Percentiles rank a stretch among this genome's conserved stretches.
Evolutionary conservation across 208 protist genomes (phyloP).

Genomic region (Leishmania turanica): DNA sequence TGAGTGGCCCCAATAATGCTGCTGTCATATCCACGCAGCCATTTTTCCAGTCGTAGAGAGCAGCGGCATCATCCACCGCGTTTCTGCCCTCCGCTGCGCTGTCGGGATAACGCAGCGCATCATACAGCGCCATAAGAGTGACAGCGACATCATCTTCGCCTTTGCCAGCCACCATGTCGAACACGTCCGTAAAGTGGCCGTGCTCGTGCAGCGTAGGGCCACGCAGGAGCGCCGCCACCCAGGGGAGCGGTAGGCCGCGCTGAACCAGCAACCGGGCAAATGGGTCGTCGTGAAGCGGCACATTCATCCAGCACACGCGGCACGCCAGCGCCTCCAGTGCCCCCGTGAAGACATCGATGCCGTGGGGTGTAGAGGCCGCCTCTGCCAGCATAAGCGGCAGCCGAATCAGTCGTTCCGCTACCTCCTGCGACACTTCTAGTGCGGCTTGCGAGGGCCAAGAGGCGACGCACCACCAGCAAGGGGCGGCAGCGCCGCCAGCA

Average conservation of each 20-base stretch:
- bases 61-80: neutral
- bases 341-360: slow-evolving; percentile 50
- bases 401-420: neutral
- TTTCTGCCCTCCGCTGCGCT: slow-evolving; percentile 6
- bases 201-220: slow-evolving; percentile 38
- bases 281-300: slow-evolving; percentile 51
- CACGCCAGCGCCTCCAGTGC: slow-evolving; percentile 78
- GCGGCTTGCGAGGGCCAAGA: slow-evolving; percentile 3
- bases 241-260: slow-evolving; percentile 33
- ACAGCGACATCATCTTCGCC: slow-evolving; percentile 35
- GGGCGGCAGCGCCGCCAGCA: neutral
- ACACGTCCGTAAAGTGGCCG: slow-evolving; percentile 36
- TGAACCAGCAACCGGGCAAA: slow-evolving; percentile 55
- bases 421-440: neutral
- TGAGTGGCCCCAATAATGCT: neutral
- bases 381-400: neutral
- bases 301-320: slow-evolving; percentile 70
- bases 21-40: neutral
- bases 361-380: slow-evolving; percentile 29
- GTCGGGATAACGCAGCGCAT: slow-evolving; percentile 16
- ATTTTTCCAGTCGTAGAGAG: slow-evolving; percentile 25
- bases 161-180: slow-evolving; percentile 47
- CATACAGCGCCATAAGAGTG: slow-evolving; percentile 33
- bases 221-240: slow-evolving; percentile 49
- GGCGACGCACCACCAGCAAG: slow-evolving; percentile 34